Base-by-base conservation (phyloP, 1,284 basidiomycete species). In the Golubevia sp. region DNA sequence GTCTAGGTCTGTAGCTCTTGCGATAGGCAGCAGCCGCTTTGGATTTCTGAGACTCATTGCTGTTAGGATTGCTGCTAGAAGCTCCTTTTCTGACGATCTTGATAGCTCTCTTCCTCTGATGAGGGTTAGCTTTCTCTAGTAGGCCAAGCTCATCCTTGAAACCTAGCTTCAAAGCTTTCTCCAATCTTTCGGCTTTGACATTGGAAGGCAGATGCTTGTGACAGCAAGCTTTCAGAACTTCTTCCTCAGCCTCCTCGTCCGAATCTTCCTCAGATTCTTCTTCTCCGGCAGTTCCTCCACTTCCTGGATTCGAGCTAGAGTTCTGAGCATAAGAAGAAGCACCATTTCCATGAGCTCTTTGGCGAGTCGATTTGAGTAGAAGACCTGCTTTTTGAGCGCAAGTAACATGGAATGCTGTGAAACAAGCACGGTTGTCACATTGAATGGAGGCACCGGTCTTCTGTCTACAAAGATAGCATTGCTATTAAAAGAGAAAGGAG, bases 361-460 rank as follows among this genome's bases (percentile, higher is more conserved):
- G 74, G 30, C 77, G 64, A 49, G 67, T 62, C 2, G 73, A 68
- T 44, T 64, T 72, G 58, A 71, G 64, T 24, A 83, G 68, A 8
- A 83, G 68, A 15, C 74, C 74, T 1, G 77, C 79, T 49, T 73
- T 69, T 49, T 95, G 87, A 0, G 95, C 97, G 79, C 97, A 99
- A 0, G 96, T 97, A 1, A 92, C 89, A 81, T 99, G 97, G 76
- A 97, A 99, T 0, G 97, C 95, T 2, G 91, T 88, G 83, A 94
- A 96, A 85, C 97, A 99, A 1, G 89, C 91, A 8, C 89, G 87
- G 85, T 94, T 96, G 69, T 91, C 91, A 84, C 97, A 99, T 84
- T 99, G 97, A 52, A 99, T 97, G 84, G 96, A 98, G 0, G 97
- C 96, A 3, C 97, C 97, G 68, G 89, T 87, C 60, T 88, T 87